phyloP scores from a whole-genome alignment of 2,329 filamentous ascomycete genomes.

The Cordyceps sp. region DNA sequence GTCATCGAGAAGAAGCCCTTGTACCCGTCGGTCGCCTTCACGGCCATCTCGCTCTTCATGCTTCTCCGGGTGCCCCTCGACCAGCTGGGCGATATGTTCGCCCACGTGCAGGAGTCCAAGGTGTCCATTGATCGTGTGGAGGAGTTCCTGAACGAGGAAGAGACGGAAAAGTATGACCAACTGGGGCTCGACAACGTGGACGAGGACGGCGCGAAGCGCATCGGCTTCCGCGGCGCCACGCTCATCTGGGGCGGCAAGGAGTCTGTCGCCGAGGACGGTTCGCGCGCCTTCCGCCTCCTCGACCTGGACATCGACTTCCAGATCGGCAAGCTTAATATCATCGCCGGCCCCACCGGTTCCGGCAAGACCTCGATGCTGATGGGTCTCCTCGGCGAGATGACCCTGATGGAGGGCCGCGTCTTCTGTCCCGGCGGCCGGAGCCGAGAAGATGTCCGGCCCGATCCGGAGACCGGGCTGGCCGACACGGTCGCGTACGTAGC shows the following conservation, averaged over 20 bases:
- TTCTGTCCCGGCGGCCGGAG: constrained; percentile 73
- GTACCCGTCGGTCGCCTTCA: constrained; percentile 87
- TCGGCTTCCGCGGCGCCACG: constrained; percentile 72
- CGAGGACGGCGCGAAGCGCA: constrained; percentile 52
- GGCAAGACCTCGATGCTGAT: constrained; percentile 94
- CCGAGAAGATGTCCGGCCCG: constrained; percentile 66
- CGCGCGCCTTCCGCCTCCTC: constrained; percentile 67
- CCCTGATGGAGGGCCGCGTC: constrained; percentile 60
- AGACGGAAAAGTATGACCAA: constrained; percentile 90
- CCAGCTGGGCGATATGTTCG: constrained; percentile 95
- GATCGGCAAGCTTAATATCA: constrained; percentile 76
- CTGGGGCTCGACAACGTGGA: constrained; percentile 54
- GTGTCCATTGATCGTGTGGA: constrained; percentile 95
- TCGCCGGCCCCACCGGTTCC: constrained; percentile 82
- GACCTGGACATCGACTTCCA: constrained; percentile 71
- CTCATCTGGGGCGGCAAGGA: constrained; percentile 75
- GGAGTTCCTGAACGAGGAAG: constrained; percentile 80
- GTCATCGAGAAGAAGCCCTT: constrained; percentile 76
- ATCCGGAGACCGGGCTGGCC: constrained; percentile 71
- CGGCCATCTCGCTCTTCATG: constrained; percentile 88
- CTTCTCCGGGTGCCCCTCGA: constrained; percentile 85
- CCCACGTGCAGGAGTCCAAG: constrained; percentile 92
- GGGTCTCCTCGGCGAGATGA: constrained; percentile 95
- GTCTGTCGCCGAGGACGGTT: constrained; percentile 42
- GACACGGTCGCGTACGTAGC: constrained; percentile 94